A percentile compares a stretch with the other conserved stretches of the same genome.
Conservation (phyloP, 331 rosid species). For the Ulmus americana region DNA sequence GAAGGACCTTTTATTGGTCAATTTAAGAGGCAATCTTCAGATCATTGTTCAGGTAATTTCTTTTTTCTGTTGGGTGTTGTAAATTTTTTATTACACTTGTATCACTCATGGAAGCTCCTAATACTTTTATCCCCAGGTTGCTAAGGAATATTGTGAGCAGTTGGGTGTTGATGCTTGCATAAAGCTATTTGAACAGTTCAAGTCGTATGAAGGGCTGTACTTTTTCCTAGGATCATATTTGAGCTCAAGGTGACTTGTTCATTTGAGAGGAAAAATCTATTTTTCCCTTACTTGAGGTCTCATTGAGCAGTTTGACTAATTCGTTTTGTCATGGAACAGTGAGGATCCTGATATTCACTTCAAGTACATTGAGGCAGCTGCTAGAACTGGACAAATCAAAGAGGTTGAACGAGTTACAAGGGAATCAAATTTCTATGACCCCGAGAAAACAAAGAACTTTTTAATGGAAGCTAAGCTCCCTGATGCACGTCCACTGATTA, state of each 20-base stretch:
- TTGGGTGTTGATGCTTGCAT: constrained; percentile 89
- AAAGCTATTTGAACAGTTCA: constrained; percentile 92
- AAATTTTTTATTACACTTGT: constrained; percentile 6
- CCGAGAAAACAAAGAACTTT: constrained; percentile 95
- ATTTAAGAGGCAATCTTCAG: constrained; percentile 96
- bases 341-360: constrained; percentile 99
- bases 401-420: constrained; percentile 98
- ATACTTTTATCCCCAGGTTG: constrained; percentile 52
- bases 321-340: constrained; percentile 43
- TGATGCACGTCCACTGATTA: constrained; percentile 92
- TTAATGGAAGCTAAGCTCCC: constrained; percentile 98
- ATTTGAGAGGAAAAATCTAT: constrained; percentile 4
- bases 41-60: constrained; percentile 83
- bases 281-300: background rate
- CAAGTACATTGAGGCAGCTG: constrained; percentile 99
- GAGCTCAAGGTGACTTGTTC: constrained; percentile 79
- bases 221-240: constrained; percentile 93
- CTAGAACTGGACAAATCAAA: constrained; percentile 97
- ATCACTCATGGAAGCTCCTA: constrained; percentile 20
- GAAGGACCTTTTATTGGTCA: constrained; percentile 95
- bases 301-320: constrained; percentile 15
- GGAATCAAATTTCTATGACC: constrained; percentile 93
- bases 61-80: background rate
- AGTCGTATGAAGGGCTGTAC: constrained; percentile 93
- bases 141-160: constrained; percentile 97